Evolutionary conservation across 495 filamentous ascomycete genomes (phyloP), one percentile per base, ranked within the genome.

Genomic region (Hypomontagnella submonticulosa): DNA sequence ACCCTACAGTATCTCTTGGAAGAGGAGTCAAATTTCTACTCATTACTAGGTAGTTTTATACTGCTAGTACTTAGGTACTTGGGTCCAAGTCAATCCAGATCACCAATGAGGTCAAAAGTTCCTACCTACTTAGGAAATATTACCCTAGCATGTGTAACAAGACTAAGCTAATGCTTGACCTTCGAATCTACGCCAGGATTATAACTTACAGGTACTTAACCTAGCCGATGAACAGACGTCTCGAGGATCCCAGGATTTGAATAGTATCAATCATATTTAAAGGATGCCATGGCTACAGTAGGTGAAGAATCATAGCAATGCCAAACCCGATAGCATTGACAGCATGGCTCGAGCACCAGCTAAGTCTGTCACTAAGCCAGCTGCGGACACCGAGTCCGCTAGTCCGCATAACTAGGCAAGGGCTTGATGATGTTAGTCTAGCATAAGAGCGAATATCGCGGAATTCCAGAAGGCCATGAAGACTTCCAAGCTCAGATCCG

Each of bases 381-480:
- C 61, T 69, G 66, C 66, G 66, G 66, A 57, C 36, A 56, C 27
- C 46, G 56, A 52, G 40, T 38, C 60, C 60, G 66, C 56, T 69
- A 67, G 57, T n/a, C 32, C 34, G 60, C 44, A 59, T 64, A 57
- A 50, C 37, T 13, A 41, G 53, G 34, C 33, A 10, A 7, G 16
- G 38, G 5, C 11, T 6, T 53, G 38, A 34, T 15, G 20, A 15
- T 4, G 44, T 30, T 23, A 19, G 33, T 44, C 47, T 61, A 49
- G 51, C 37, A 13, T 52, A 27, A 37, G 33, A n/a, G 20, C 32
- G 38, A 30, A 41, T 23, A 13, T 61, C 9, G 52, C 19, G 27
- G 40, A 61, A 53, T 51, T 57, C 18, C 13, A 42, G 46, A 13
- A 47, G 33, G 13, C 47, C 30, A 43, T 13, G 15, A 8, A 41